A percentile compares a stretch with the other conserved stretches of the same genome.
These are phyloP conservation scores for Trametes sp. DNA, from an alignment of 1,284 basidiomycete genomes.

Conservation along the genomic window DNA sequence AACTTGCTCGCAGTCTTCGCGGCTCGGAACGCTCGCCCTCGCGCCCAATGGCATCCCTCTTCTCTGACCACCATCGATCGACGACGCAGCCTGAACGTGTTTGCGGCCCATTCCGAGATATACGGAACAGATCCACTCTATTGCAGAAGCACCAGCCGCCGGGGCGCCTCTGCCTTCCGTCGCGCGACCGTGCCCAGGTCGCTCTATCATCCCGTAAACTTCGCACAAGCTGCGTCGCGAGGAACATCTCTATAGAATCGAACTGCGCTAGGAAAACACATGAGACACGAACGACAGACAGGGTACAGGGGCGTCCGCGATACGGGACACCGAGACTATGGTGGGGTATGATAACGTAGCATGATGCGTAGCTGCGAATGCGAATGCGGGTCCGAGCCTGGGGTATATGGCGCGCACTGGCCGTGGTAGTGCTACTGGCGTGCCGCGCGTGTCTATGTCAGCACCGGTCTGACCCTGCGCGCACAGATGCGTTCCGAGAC, in stretches of 20 bases:
- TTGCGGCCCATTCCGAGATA: slow-evolving; percentile 15
- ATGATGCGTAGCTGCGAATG: no score
- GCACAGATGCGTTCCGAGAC: slow-evolving; percentile 22
- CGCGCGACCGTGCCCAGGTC: not conserved
- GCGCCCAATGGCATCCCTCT: not conserved
- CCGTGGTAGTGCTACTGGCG: not conserved
- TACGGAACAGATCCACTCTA: slow-evolving; percentile 6
- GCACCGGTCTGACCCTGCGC: slow-evolving; percentile 15
- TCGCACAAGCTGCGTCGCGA: not conserved
- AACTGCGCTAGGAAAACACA: not conserved
- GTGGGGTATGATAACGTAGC: slow-evolving; percentile 18
- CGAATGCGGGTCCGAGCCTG: not conserved
- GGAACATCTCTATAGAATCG: not conserved
- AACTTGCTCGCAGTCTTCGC: not conserved
- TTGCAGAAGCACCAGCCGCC: slow-evolving; percentile 5
- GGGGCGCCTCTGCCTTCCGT: slow-evolving; percentile 6
- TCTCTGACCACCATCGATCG: slow-evolving; percentile 10
- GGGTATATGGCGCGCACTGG: slow-evolving; percentile 1
- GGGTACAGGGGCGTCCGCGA: not conserved
- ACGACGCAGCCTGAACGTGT: slow-evolving; percentile 3
- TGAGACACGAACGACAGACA: slow-evolving; percentile 1
- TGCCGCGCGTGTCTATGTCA: no score
- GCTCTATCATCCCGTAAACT: no score
- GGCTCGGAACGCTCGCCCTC: not conserved
- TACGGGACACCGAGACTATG: slow-evolving; percentile 1